Percentiles rank a stretch among this genome's conserved stretches.
Conservation (phyloP, 768 basidiomycete species). For the Floccularia luteovirens region DNA sequence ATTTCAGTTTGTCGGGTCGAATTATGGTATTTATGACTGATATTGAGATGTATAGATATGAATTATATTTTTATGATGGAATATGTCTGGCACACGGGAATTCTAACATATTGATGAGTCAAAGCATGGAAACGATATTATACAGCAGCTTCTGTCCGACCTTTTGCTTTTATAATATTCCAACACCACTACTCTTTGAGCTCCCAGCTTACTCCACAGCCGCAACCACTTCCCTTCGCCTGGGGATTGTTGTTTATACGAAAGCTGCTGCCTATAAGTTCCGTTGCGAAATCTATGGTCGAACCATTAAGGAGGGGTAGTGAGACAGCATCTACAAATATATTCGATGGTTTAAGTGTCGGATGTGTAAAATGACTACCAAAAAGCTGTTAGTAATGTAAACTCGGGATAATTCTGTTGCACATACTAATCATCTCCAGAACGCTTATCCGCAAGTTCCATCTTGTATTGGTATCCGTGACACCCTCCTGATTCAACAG, state of each 20-base stretch:
- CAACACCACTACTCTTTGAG: slow-evolving; percentile 38
- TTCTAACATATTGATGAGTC: background rate
- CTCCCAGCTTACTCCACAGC: slow-evolving; percentile 96
- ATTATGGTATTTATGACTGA: too few species aligned
- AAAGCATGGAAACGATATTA: background rate
- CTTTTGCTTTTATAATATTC: background rate
- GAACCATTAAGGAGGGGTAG: slow-evolving; percentile 81
- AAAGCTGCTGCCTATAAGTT: slow-evolving; percentile 92
- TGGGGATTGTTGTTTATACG: slow-evolving; percentile 80
- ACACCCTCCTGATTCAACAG: slow-evolving; percentile 92
- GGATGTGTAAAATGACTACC: slow-evolving; percentile 69
- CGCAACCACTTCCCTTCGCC: slow-evolving; percentile 84
- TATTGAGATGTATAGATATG: too few species aligned
- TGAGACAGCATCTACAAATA: slow-evolving; percentile 84
- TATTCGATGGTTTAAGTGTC: slow-evolving; percentile 58
- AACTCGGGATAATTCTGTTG: background rate
- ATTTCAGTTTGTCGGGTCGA: too few species aligned
- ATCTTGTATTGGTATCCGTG: slow-evolving; percentile 98
- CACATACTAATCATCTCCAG: slow-evolving; percentile 82
- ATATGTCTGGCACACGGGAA: too few species aligned
- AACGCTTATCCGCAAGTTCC: slow-evolving; percentile 56
- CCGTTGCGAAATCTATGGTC: slow-evolving; percentile 86
- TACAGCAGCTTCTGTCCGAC: background rate
- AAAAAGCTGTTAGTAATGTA: slow-evolving; percentile 5
- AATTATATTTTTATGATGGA: too few species aligned